Conservation (phyloP, 108 stramenopile species). For the Cyclotella distinguenda region DNA sequence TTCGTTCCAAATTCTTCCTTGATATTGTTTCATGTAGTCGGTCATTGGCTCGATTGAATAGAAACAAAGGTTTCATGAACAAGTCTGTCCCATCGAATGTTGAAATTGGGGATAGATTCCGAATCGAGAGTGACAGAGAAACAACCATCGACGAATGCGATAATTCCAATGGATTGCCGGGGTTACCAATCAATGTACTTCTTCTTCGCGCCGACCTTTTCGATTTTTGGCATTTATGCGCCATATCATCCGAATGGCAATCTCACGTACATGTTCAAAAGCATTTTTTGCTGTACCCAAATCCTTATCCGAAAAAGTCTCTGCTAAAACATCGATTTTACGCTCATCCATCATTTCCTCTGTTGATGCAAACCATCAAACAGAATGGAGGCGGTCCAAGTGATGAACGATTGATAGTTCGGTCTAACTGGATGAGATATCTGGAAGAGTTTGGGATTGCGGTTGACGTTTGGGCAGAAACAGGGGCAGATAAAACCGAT, state of each 20-base stretch:
- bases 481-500: neutral
- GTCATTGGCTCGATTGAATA: slow-evolving; percentile 68
- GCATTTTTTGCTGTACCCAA: slow-evolving; percentile 89
- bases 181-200: slow-evolving; percentile 45
- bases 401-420: slow-evolving; percentile 46
- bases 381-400: slow-evolving; percentile 26
- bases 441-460: slow-evolving; percentile 69
- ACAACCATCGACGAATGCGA: slow-evolving; percentile 1
- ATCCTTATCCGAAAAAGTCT: slow-evolving; percentile 87
- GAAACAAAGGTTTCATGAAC: slow-evolving; percentile 28
- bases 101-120: neutral
- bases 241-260: slow-evolving; percentile 22
- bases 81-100: neutral
- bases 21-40: slow-evolving; percentile 34
- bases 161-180: neutral
- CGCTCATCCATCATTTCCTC: slow-evolving; percentile 85
- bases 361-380: slow-evolving; percentile 50
- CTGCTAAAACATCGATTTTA: slow-evolving; percentile 79
- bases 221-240: slow-evolving; percentile 81
- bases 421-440: slow-evolving; percentile 82
- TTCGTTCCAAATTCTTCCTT: neutral
- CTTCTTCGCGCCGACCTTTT: slow-evolving; percentile 85
- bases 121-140: no score
- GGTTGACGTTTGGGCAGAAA: slow-evolving; percentile 19
- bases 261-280: slow-evolving; percentile 33